Conservation (phyloP, 1,284 basidiomycete genomes). For the Thelephora terrestris region DNA sequence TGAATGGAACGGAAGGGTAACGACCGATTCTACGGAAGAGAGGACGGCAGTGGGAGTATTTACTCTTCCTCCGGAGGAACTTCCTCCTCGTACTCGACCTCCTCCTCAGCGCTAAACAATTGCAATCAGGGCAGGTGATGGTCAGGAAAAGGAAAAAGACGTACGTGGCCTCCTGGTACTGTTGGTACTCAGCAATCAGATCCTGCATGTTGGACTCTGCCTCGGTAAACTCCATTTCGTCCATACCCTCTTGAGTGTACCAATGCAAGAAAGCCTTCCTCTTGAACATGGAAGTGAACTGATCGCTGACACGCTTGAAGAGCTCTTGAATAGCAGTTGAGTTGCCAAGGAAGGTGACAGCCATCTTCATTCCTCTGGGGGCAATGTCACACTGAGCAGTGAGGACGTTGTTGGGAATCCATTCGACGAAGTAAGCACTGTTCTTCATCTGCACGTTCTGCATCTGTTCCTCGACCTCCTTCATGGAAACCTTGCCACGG, state of each 20-base stretch:
- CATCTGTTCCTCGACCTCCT: constrained; percentile 99
- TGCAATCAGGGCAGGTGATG: background rate
- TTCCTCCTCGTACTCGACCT: constrained; percentile 77
- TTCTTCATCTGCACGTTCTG: constrained; percentile 97
- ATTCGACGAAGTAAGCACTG: constrained; percentile 95
- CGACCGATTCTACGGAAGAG: constrained; percentile 8
- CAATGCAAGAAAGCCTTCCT: constrained; percentile 99
- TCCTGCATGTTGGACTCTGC: constrained; percentile 97
- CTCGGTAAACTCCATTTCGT: constrained; percentile 98
- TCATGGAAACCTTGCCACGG: constrained; percentile 98
- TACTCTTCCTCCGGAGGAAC: constrained; percentile 46
- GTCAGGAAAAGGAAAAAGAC: constrained; percentile 20
- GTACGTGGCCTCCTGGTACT: constrained; percentile 92
- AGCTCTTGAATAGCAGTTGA: constrained; percentile 95
- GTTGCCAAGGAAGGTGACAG: constrained; percentile 96
- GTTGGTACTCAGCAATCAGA: constrained; percentile 89
- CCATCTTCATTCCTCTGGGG: constrained; percentile 90
- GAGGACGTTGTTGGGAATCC: constrained; percentile 97
- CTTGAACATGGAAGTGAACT: constrained; percentile 99
- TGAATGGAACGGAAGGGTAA: constrained; percentile 8
- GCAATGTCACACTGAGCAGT: constrained; percentile 95
- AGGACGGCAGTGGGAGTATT: constrained; percentile 12
- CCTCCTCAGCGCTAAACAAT: constrained; percentile 56
- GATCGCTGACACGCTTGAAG: constrained; percentile 95
- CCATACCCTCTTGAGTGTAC: constrained; percentile 99